Conservation (phyloP, 2,329 filamentous ascomycete species). For the Aspergillus oerlinghausenensis region DNA sequence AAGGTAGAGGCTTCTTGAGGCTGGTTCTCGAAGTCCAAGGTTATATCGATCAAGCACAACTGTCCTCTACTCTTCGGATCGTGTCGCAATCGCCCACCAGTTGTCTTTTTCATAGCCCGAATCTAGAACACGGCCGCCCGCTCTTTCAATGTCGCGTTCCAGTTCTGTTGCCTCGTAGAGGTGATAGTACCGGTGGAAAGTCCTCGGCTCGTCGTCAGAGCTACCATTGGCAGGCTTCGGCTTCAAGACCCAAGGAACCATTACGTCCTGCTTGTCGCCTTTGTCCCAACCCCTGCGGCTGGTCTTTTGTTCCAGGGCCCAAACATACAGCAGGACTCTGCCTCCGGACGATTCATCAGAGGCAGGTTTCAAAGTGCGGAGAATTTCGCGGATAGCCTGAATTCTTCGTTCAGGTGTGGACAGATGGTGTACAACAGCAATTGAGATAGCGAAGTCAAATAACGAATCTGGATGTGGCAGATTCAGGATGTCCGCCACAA, state of each 20-base stretch:
- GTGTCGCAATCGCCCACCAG: conserved; percentile 79
- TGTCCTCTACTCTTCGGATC: conserved; percentile 18
- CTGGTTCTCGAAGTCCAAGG: conserved; percentile 26
- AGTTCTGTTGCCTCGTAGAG: conserved; percentile 83
- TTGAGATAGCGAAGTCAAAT: conserved; percentile 88
- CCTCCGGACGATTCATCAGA: conserved; percentile 44
- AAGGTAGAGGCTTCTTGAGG: conserved; percentile 17
- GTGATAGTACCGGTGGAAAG: conserved; percentile 90
- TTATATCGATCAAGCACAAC: conserved; percentile 11
- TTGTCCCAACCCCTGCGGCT: conserved; percentile 88
- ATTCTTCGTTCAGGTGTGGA: conserved; percentile 70
- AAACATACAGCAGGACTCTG: conserved; percentile 79
- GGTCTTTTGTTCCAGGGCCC: conserved; percentile 86
- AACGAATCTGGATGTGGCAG: conserved; percentile 65
- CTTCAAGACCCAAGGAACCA: conserved; percentile 89
- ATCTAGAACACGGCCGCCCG: conserved; percentile 70
- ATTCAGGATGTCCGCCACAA: conserved; percentile 78
- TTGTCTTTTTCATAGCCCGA: conserved; percentile 95
- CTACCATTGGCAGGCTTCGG: conserved; percentile 20
- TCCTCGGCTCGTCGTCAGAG: conserved; percentile 37
- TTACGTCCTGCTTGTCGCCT: conserved; percentile 77
- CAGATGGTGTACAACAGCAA: conserved; percentile 91
- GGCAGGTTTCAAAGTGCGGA: conserved; percentile 56
- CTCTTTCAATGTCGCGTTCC: conserved; percentile 69
- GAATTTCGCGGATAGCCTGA: conserved; percentile 65